Conservation (phyloP, 176 grass and related monocot genomes). For the Sorghum bicolor region DNA sequence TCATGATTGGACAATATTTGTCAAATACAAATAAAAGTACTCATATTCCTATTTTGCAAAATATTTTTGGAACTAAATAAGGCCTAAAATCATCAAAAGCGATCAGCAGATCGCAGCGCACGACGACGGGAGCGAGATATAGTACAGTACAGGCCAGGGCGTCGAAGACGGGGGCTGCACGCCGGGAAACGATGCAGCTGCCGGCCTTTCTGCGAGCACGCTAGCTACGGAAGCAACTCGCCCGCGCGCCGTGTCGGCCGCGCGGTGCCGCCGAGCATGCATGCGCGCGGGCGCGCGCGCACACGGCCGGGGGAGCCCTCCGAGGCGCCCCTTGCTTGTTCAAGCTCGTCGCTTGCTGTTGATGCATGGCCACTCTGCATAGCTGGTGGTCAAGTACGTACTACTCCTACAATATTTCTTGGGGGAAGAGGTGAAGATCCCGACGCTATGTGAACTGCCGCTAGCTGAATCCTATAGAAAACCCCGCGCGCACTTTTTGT, state of each 20-base stretch:
- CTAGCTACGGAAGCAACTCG: constrained; percentile 35
- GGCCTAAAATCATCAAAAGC: no score
- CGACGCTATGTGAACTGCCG: constrained; percentile 23
- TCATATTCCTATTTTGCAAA: no score
- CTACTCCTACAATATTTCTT: constrained; percentile 17
- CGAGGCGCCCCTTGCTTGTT: constrained; percentile 23
- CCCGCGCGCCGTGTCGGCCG: constrained; percentile 40
- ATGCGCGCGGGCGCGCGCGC: no score
- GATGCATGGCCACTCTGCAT: not conserved
- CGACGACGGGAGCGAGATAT: no score
- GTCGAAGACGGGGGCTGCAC: constrained; percentile 4
- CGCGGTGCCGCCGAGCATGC: constrained; percentile 12
- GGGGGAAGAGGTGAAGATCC: constrained; percentile 37
- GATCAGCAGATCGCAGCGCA: no score
- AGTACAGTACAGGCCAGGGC: not conserved
- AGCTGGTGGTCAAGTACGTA: not conserved
- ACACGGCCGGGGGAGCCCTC: not conserved
- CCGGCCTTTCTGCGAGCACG: constrained; percentile 40
- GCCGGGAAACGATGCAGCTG: constrained; percentile 35
- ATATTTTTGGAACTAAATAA: no score
- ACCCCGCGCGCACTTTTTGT: constrained; percentile 12
- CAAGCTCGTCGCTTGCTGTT: constrained; percentile 20
- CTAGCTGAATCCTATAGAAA: constrained; percentile 35
- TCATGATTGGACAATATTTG: no score
- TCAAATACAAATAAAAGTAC: no score